phyloP scores from a whole-genome alignment of 768 basidiomycete species.

The Suillus paluster region DNA sequence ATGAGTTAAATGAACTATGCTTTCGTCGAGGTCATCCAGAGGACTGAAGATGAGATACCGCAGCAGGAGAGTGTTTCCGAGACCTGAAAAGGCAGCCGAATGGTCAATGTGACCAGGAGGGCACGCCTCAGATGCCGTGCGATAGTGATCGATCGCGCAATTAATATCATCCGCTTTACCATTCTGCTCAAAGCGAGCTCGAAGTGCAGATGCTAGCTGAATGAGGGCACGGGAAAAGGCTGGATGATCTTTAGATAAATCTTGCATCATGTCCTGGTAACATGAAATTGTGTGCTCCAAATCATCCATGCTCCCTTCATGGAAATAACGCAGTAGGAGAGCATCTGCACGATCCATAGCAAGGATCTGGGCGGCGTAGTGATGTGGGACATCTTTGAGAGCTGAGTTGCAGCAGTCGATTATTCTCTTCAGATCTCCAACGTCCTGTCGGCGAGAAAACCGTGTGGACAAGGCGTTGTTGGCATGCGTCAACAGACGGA shows the following conservation, averaged over 20 bases:
- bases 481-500: background rate
- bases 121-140: slow-evolving; percentile 16
- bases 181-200: slow-evolving; percentile 16
- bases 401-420: slow-evolving; percentile 26
- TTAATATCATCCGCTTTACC: slow-evolving; percentile 22
- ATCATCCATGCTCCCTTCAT: slow-evolving; percentile 13
- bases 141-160: slow-evolving; percentile 24
- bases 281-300: slow-evolving; percentile 16
- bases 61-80: slow-evolving; percentile 20
- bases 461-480: slow-evolving; percentile 7
- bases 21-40: slow-evolving; percentile 26
- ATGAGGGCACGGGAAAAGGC: slow-evolving; percentile 13
- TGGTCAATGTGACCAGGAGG: slow-evolving; percentile 15
- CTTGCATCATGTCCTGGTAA: slow-evolving; percentile 18
- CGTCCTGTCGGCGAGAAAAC: slow-evolving; percentile 11
- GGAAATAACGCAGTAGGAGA: slow-evolving; percentile 15
- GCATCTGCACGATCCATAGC: slow-evolving; percentile 21
- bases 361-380: background rate
- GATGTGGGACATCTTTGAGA: slow-evolving; percentile 9
- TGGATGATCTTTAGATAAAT: slow-evolving; percentile 16
- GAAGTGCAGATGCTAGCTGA: slow-evolving; percentile 23
- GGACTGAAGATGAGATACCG: slow-evolving; percentile 14
- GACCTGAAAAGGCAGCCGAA: slow-evolving; percentile 15
- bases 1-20: slow-evolving; percentile 25
- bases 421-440: slow-evolving; percentile 23